phyloP scores from a whole-genome alignment of 148 eudicot genomes.

The Nepenthes gracilis region DNA sequence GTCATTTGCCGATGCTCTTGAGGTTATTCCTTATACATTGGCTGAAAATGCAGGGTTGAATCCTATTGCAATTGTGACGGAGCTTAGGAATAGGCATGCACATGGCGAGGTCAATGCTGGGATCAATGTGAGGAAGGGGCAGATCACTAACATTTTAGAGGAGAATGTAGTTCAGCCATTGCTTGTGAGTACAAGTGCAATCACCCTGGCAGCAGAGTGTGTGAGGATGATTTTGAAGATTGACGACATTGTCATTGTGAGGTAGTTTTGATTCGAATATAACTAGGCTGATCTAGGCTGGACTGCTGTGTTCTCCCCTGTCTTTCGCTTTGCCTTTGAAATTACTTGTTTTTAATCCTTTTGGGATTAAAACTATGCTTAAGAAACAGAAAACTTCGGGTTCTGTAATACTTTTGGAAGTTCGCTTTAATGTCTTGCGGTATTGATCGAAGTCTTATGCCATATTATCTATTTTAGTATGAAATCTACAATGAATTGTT shows the following conservation, averaged over 20 bases:
- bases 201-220: constrained; percentile 76
- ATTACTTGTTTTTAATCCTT: too few relatives aligned
- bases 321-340: too few relatives aligned
- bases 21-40: constrained; percentile 90
- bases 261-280: constrained; percentile 25
- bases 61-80: constrained; percentile 83
- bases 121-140: constrained; percentile 98
- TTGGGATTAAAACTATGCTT: too few relatives aligned
- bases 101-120: constrained; percentile 95
- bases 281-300: too few relatives aligned
- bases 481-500: too few relatives aligned
- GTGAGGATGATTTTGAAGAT: constrained; percentile 98
- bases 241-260: constrained; percentile 95
- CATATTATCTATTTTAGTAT: too few relatives aligned
- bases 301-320: too few relatives aligned
- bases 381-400: too few relatives aligned
- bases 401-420: too few relatives aligned
- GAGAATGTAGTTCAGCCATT: constrained; percentile 96
- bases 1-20: constrained; percentile 92
- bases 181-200: constrained; percentile 92
- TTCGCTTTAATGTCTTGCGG: too few relatives aligned
- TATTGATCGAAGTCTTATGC: too few relatives aligned
- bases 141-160: constrained; percentile 85
- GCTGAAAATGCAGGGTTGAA: constrained; percentile 96
- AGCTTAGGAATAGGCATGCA: constrained; percentile 92